Base-by-base conservation (phyloP, 305 asterid genomes). In the Fraxinus velutina region DNA sequence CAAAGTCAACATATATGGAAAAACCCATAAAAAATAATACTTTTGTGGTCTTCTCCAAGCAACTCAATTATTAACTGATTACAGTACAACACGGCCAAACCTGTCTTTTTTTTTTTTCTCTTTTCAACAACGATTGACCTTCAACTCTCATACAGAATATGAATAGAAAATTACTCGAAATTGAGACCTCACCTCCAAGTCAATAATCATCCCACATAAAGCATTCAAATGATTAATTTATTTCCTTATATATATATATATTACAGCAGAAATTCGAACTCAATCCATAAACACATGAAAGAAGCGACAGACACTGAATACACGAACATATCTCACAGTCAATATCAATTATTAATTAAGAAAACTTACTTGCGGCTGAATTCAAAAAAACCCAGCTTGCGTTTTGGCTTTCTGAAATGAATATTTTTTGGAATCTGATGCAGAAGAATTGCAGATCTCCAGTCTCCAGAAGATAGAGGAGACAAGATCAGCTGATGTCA, bases 251-350 rank as follows among this genome's bases (percentile, higher is more conserved):
- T 22, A 13, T 2, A 68, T n/a, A n/a, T n/a, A n/a, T n/a, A n/a
- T n/a, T n/a, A n/a, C n/a, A n/a, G 10, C 79, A 17, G 75, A 71
- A 70, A 30, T 73, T 83, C 76, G 52, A 66, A 60, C 62, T 52
- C 71, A 78, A 50, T 34, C 42, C n/a, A n/a, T n/a, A n/a, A n/a
- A n/a, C n/a, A n/a, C n/a, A n/a, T n/a, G n/a, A n/a, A n/a, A n/a
- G n/a, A n/a, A n/a, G n/a, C n/a, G n/a, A n/a, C n/a, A n/a, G n/a
- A n/a, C n/a, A n/a, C n/a, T n/a, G n/a, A n/a, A n/a, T n/a, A n/a
- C n/a, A n/a, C n/a, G n/a, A n/a, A n/a, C n/a, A n/a, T n/a, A n/a
- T n/a, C n/a, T n/a, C n/a, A n/a, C n/a, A n/a, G n/a, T n/a, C n/a
- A n/a, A n/a, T n/a, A n/a, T n/a, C n/a, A n/a, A n/a, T n/a, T n/a